Evolutionary conservation across 805 yeast species (phyloP).

Genomic region (Kodamaea kakaduensis): DNA sequence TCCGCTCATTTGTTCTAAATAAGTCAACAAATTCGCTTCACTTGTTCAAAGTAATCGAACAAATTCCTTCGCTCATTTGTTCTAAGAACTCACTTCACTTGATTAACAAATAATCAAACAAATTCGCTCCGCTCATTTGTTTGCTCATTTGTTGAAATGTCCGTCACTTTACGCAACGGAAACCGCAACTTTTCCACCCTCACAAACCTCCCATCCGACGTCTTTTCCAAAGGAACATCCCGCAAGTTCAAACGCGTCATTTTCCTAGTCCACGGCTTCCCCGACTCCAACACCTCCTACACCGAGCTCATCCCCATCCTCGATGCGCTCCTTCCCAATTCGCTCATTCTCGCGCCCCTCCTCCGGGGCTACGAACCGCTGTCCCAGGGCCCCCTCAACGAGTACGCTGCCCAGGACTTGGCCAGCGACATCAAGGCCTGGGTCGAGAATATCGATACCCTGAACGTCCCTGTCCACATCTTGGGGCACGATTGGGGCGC

Average conservation of each 20-base stretch:
- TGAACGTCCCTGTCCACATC: slow-evolving; percentile 28
- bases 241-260: slow-evolving; percentile 11
- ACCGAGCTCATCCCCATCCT: slow-evolving; percentile 22
- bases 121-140: too few species aligned
- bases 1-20: too few species aligned
- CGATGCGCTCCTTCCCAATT: slow-evolving; percentile 15
- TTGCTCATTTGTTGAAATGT: too few species aligned
- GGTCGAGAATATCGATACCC: slow-evolving; percentile 21
- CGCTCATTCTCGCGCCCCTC: slow-evolving; percentile 30
- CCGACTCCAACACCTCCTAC: slow-evolving; percentile 33
- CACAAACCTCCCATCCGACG: slow-evolving; percentile 15
- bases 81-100: too few species aligned
- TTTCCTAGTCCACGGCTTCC: slow-evolving; percentile 22
- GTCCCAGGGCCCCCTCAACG: slow-evolving; percentile 22
- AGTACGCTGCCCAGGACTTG: slow-evolving; percentile 26
- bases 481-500: slow-evolving; percentile 48
- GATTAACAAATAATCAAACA: too few species aligned
- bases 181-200: slow-evolving; percentile 19
- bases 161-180: slow-evolving; percentile 18
- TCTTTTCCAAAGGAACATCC: slow-evolving; percentile 10
- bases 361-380: slow-evolving; percentile 37
- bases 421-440: slow-evolving; percentile 35
- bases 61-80: too few species aligned
- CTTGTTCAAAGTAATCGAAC: too few species aligned
- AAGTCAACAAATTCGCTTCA: too few species aligned